These are phyloP conservation scores for Neurospora sp. DNA, from an alignment of 495 filamentous ascomycete species.

Conservation along the genomic window DNA sequence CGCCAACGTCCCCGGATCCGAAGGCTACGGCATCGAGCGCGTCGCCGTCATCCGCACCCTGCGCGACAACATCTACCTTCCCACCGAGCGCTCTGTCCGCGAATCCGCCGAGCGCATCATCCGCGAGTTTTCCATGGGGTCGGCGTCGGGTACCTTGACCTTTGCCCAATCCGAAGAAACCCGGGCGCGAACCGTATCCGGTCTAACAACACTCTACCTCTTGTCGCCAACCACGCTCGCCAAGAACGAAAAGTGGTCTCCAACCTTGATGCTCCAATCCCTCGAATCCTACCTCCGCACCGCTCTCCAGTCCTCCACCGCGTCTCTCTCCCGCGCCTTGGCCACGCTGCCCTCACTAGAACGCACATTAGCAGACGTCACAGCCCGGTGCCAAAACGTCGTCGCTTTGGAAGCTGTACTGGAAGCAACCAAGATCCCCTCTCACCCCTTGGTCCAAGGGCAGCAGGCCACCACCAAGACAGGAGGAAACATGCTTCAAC, in stretches of 20 bases:
- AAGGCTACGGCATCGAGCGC: constrained; percentile 63
- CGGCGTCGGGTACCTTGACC: constrained; percentile 45
- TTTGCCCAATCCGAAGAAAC: constrained; percentile 76
- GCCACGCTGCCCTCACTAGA: constrained; percentile 73
- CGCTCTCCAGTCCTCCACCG: constrained; percentile 62
- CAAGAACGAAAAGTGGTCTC: constrained; percentile 46
- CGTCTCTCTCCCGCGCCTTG: constrained; percentile 61
- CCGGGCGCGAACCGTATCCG: constrained; percentile 60
- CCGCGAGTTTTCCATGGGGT: constrained; percentile 72
- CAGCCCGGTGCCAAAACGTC: constrained; percentile 79
- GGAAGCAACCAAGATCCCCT: constrained; percentile 51
- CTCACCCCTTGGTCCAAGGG: constrained; percentile 46
- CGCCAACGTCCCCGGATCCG: constrained; percentile 51
- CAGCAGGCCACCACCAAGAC: constrained; percentile 10
- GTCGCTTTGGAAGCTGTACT: constrained; percentile 77
- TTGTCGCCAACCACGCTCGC: constrained; percentile 52
- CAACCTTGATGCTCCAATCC: constrained; percentile 62
- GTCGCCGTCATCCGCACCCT: constrained; percentile 61
- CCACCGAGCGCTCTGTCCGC: constrained; percentile 58
- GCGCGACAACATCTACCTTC: constrained; percentile 52
- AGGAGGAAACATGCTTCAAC: constrained; percentile 54
- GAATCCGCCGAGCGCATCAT: constrained; percentile 70
- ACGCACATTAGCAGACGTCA: constrained; percentile 69
- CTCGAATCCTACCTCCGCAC: constrained; percentile 71
- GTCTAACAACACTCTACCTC: constrained; percentile 68